These are phyloP conservation scores for Epichloe elymi DNA, from an alignment of 2,329 filamentous ascomycete genomes.

Conservation along the genomic window DNA sequence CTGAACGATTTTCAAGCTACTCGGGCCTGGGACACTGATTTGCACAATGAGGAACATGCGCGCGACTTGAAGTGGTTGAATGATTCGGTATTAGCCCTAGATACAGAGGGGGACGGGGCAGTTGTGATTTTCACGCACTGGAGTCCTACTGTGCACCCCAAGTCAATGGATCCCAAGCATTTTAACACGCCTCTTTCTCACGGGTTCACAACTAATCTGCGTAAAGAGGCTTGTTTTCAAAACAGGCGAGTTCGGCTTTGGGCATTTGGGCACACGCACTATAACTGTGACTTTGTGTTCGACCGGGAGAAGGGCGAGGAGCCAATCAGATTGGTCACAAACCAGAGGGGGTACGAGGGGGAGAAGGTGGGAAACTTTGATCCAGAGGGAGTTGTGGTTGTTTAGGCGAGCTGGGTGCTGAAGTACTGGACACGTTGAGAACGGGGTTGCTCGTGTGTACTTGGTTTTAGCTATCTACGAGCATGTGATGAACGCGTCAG, in stretches of 20 bases:
- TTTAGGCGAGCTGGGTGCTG: too few relatives aligned
- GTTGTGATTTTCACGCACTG: constrained; percentile 30
- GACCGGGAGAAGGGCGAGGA: constrained; percentile 7
- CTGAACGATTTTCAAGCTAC: constrained; percentile 40
- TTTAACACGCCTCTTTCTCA: constrained; percentile 13
- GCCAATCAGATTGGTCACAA: constrained; percentile 22
- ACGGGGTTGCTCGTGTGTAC: neutral
- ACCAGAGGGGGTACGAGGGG: constrained; percentile 29
- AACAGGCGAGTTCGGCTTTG: constrained; percentile 25
- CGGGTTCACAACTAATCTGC: constrained; percentile 28
- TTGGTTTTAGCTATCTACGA: neutral
- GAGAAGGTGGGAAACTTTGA: constrained; percentile 22
- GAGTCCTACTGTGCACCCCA: constrained; percentile 23
- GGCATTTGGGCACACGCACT: constrained; percentile 38
- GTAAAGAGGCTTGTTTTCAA: constrained; percentile 20
- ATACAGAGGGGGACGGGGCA: constrained; percentile 12
- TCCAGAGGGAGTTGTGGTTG: neutral
- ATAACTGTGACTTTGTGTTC: constrained; percentile 27
- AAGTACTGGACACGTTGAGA: neutral
- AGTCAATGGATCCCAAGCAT: constrained; percentile 23
- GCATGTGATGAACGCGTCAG: neutral
- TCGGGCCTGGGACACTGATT: constrained; percentile 22
- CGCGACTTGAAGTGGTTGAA: constrained; percentile 32
- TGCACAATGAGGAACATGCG: constrained; percentile 23
- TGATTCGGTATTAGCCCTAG: constrained; percentile 15